phyloP scores from a whole-genome alignment of 345 rosid genomes.

The Citrus cavaleriei region DNA sequence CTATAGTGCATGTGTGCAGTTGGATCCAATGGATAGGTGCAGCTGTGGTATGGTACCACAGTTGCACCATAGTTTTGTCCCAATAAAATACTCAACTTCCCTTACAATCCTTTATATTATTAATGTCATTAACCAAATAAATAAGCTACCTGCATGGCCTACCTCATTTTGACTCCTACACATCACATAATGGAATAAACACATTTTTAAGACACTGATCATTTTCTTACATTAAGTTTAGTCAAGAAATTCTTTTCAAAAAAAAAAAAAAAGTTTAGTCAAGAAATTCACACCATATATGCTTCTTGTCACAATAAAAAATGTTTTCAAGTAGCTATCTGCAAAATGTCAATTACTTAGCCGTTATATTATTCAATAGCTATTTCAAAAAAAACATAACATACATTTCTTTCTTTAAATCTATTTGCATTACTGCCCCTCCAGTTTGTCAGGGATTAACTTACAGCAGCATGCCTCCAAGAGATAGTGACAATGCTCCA shows the following conservation, averaged over 20 bases:
- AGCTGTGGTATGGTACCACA: too few species aligned
- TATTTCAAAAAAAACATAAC: neutral
- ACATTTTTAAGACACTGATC: neutral
- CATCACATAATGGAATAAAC: neutral
- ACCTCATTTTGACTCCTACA: neutral
- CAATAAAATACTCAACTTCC: neutral
- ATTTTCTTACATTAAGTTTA: neutral
- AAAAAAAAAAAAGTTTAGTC: neutral
- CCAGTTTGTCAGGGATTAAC: constrained; percentile 23
- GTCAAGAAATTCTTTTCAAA: neutral
- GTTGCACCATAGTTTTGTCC: neutral
- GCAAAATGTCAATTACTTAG: neutral
- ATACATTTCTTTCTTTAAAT: neutral
- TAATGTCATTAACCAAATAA: neutral
- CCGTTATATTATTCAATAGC: neutral
- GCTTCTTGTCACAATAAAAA: neutral
- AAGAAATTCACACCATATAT: neutral
- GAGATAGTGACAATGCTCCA: constrained; percentile 61
- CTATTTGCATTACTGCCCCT: neutral
- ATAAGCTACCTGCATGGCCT: neutral
- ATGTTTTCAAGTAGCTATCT: neutral
- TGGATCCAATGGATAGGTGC: too few species aligned
- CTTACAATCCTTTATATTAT: neutral
- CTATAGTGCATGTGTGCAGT: too few species aligned
- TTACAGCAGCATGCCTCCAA: constrained; percentile 92